Conservation (phyloP, 495 filamentous ascomycete species). For the Thermothielavioides terrestris region DNA sequence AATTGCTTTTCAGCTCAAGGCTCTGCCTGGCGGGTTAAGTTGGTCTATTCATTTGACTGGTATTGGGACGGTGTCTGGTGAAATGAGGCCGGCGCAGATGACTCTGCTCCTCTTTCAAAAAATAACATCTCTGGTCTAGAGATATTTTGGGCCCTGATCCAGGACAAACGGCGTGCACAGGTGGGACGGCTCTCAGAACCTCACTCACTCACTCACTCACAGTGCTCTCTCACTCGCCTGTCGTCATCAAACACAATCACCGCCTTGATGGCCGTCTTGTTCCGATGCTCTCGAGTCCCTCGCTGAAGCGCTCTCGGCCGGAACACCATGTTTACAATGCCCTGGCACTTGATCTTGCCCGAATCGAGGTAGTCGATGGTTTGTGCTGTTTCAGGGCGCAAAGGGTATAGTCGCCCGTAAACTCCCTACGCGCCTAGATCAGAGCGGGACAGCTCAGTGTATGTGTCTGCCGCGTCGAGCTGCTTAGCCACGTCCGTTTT, state of each 20-base stretch:
- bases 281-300: slow-evolving; percentile 48
- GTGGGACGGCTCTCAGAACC: no score
- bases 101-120: no score
- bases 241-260: slow-evolving; percentile 57
- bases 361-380: slow-evolving; percentile 62
- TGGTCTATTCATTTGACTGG: neutral
- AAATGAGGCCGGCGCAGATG: no score
- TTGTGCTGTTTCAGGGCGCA: slow-evolving; percentile 33
- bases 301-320: slow-evolving; percentile 45
- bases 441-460: slow-evolving; percentile 51
- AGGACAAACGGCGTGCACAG: no score
- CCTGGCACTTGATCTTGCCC: slow-evolving; percentile 52
- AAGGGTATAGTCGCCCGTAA: slow-evolving; percentile 29
- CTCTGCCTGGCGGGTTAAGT: no score
- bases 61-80: no score
- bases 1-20: no score
- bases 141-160: no score
- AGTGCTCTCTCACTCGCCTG: no score
- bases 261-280: slow-evolving; percentile 65
- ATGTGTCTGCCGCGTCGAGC: slow-evolving; percentile 45
- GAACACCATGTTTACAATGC: slow-evolving; percentile 48
- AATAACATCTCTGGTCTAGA: no score
- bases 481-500: slow-evolving; percentile 64
- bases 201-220: no score
- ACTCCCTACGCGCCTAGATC: slow-evolving; percentile 59